phyloP scores from a whole-genome alignment of 2,329 filamentous ascomycete genomes.

The Pestalotiopsis sp. region DNA sequence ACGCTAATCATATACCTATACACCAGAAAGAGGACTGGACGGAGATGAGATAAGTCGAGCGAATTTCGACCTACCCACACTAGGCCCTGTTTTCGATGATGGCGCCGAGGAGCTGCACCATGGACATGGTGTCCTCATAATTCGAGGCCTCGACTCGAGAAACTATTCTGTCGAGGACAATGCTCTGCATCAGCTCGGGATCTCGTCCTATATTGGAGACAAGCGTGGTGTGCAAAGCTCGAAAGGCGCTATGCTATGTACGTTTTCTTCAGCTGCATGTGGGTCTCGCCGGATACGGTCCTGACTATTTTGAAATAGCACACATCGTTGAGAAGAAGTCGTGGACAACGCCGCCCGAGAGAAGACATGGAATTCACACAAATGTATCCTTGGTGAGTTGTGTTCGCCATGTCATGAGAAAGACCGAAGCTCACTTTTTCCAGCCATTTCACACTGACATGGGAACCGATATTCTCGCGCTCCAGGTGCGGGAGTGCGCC shows the following conservation, averaged over 20 bases:
- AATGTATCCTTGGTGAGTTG: constrained; percentile 41
- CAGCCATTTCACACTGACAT: constrained; percentile 2
- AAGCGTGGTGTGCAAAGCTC: constrained; percentile 50
- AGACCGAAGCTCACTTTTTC: neutral
- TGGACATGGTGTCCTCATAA: constrained; percentile 51
- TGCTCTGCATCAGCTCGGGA: constrained; percentile 53
- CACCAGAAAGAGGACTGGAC: constrained; percentile 32
- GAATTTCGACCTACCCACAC: constrained; percentile 41
- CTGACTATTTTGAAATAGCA: constrained; percentile 28
- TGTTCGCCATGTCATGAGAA: neutral
- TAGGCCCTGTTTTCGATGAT: constrained; percentile 34
- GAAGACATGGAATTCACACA: constrained; percentile 52
- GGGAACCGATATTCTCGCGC: constrained; percentile 40
- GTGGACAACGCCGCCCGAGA: constrained; percentile 43
- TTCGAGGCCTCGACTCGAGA: constrained; percentile 52
- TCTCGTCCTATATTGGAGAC: constrained; percentile 57
- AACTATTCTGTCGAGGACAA: constrained; percentile 54
- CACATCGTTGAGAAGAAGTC: constrained; percentile 48
- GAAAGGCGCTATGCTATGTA: constrained; percentile 49
- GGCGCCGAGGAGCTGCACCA: constrained; percentile 37
- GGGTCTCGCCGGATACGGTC: neutral
- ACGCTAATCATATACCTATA: neutral
- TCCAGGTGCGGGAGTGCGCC: constrained; percentile 47
- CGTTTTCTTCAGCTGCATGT: constrained; percentile 18
- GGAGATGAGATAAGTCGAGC: constrained; percentile 35